phyloP scores from a whole-genome alignment of 129 eudicot genomes.

The Chrysanthemum seticuspe region DNA sequence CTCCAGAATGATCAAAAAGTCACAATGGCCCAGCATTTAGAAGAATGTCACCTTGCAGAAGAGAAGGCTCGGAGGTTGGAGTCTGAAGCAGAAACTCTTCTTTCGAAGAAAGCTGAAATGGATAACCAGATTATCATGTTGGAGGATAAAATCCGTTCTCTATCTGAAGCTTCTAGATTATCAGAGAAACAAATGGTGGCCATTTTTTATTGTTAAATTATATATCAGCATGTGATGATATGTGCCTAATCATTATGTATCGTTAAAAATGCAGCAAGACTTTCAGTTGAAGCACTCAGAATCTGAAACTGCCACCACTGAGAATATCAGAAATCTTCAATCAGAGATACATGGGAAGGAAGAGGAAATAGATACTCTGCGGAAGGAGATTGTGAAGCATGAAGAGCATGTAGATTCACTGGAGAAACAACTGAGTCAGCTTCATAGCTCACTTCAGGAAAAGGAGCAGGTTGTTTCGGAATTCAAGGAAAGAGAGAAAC shows the following conservation, averaged over 20 bases:
- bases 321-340: conserved; percentile 51
- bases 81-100: conserved; percentile 62
- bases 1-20: conserved; percentile 70
- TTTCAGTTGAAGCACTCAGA: conserved; percentile 54
- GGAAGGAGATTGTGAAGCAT: conserved; percentile 51
- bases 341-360: conserved; percentile 53
- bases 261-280: conserved; percentile 62
- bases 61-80: conserved; percentile 63
- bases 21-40: conserved; percentile 86
- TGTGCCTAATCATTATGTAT: conserved; percentile 24
- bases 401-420: conserved; percentile 47
- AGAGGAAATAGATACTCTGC: conserved; percentile 52
- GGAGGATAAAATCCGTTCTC: conserved; percentile 55
- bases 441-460: conserved; percentile 52
- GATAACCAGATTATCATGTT: conserved; percentile 42
- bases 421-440: conserved; percentile 58
- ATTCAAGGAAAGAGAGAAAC: conserved; percentile 55
- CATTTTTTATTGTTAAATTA: neutral
- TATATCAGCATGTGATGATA: neutral
- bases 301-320: conserved; percentile 59
- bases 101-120: conserved; percentile 57
- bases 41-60: conserved; percentile 81
- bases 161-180: conserved; percentile 51
- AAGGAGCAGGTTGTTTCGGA: conserved; percentile 56
- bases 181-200: conserved; percentile 67